A percentile compares a stretch with the other conserved stretches of the same genome.
phyloP scores from a whole-genome alignment of 192 early-diverging fungal genomes.

The Podila epigama region DNA sequence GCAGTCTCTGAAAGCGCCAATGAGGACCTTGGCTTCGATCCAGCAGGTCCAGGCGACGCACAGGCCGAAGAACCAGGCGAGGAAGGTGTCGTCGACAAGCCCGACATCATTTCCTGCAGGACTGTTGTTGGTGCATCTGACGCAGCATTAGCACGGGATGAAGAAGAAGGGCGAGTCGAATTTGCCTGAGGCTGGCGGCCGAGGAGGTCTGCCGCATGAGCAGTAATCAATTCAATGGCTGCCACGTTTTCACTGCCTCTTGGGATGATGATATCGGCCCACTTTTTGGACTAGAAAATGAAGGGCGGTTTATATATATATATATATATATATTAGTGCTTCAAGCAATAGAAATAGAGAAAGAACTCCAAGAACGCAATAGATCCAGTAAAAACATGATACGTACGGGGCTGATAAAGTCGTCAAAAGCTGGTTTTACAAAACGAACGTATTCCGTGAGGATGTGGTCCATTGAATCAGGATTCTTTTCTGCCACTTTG shows the following conservation, averaged over 20 bases:
- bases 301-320: too few species aligned
- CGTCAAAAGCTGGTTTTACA: slow-evolving; percentile 89
- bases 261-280: slow-evolving; percentile 80
- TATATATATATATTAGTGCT: neutral
- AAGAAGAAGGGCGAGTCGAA: slow-evolving; percentile 19
- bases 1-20: neutral
- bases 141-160: neutral
- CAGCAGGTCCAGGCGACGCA: slow-evolving; percentile 12
- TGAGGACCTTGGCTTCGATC: slow-evolving; percentile 1
- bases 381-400: neutral
- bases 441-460: slow-evolving; percentile 75
- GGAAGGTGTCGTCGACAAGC: neutral
- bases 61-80: slow-evolving; percentile 20
- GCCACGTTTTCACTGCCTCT: slow-evolving; percentile 68
- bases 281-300: slow-evolving; percentile 66
- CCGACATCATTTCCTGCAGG: slow-evolving; percentile 19
- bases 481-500: slow-evolving; percentile 29
- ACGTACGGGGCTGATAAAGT: slow-evolving; percentile 81
- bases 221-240: slow-evolving; percentile 68
- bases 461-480: slow-evolving; percentile 58
- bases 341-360: neutral
- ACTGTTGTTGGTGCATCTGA: neutral
- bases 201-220: slow-evolving; percentile 50
- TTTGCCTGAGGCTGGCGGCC: slow-evolving; percentile 19
- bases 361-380: neutral